Base-by-base conservation (phyloP, 2,329 filamentous ascomycete species). In the Fusarium oxysporum region DNA sequence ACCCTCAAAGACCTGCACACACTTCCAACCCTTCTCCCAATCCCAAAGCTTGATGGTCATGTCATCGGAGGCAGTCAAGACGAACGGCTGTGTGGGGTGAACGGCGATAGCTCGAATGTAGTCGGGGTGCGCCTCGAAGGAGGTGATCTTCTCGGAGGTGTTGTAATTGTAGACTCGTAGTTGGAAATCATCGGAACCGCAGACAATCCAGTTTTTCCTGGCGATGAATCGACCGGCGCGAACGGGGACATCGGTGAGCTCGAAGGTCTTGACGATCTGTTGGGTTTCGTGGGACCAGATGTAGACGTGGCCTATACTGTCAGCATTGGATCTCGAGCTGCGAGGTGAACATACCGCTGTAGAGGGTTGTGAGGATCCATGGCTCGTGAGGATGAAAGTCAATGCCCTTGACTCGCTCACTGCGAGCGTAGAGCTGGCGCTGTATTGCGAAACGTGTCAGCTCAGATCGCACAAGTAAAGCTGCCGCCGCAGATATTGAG, bases 1-100 rank as follows among this genome's bases (percentile, higher is more conserved):
- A 35, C 96, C 96, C 82, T 98, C 96, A 79, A 98, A 99, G 48
- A 97, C 91, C 82, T 97, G 95, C 37, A 98, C 94, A 81, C 96
- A 98, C 83, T 98, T 97, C 96, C 96, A 99, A 76, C 91, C 91
- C 83, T 96, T 97, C 78, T 99, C 96, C 96, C 96, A 99, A 82
- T 99, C 95, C 95, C 96, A 99, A 56, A 98, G 88, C 88, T 96
- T 97, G 81, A 98, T 97, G 64, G 95, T 97, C 95, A 97, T 97
- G 82, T 98, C 95, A 92, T 98, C 95, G 73, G 93, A 96, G 73
- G 96, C 96, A 61, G 96, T 99, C 68, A 99, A 88, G 59, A 98
- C 94, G 79, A 98, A 98, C 3, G 96, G 95, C 81, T 97, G 95
- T 48, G 95, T 95, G 11, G 96, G 96, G 82, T 99, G 96, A 41